These are phyloP conservation scores for Oidiodendron maius DNA, from an alignment of 495 filamentous ascomycete genomes.

Conservation along the genomic window DNA sequence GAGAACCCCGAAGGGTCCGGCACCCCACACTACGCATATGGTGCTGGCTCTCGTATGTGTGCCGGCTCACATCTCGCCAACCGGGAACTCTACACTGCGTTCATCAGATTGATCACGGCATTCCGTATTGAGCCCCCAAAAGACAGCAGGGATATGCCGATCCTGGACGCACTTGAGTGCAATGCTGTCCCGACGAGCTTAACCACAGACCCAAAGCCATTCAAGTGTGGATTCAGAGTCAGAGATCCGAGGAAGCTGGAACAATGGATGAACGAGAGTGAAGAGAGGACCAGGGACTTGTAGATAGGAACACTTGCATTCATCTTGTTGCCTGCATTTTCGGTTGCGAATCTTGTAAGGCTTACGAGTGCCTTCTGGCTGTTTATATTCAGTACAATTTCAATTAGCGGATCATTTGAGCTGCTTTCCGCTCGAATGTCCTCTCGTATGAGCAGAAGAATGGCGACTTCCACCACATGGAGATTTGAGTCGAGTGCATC, in stretches of 20 bases:
- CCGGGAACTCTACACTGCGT: conserved; percentile 62
- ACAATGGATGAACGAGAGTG: conserved; percentile 48
- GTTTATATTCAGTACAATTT: too few species aligned
- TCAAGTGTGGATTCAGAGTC: conserved; percentile 50
- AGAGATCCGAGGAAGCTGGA: conserved; percentile 38
- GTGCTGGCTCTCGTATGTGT: conserved; percentile 67
- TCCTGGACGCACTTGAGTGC: conserved; percentile 56
- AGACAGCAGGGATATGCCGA: conserved; percentile 37
- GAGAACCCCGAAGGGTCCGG: conserved; percentile 46
- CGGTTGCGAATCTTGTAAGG: too few species aligned
- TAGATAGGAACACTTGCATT: too few species aligned
- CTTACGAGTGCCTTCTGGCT: too few species aligned
- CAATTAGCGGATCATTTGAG: too few species aligned
- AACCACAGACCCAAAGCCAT: conserved; percentile 67
- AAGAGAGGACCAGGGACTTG: conserved; percentile 26
- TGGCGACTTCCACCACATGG: too few species aligned
- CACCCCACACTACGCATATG: conserved; percentile 66
- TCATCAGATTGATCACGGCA: conserved; percentile 59
- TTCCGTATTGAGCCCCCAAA: conserved; percentile 39
- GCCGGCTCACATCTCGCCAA: conserved; percentile 66
- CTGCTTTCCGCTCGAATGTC: too few species aligned
- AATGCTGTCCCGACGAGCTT: conserved; percentile 58
- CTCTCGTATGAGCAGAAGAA: too few species aligned
- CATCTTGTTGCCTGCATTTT: too few species aligned
- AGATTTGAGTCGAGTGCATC: too few species aligned